Evolutionary conservation across 2,329 filamentous ascomycete genomes (phyloP), one percentile per base, ranked within the genome.

Genomic region (Fusarium nodosum): DNA sequence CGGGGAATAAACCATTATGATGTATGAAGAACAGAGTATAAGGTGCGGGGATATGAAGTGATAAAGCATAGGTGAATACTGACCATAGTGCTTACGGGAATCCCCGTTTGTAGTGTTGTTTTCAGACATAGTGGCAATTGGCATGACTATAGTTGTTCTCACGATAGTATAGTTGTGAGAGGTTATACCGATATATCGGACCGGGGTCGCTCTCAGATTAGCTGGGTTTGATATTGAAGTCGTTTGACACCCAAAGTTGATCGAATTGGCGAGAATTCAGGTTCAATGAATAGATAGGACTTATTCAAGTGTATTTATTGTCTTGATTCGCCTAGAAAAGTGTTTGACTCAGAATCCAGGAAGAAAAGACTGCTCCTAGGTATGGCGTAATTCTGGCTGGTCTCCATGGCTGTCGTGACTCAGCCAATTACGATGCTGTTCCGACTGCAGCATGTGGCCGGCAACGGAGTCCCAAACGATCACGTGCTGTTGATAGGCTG

Each of bases 81-180:
- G 74, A 79, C 77, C 76, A 59, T 78, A 79, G 61, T 70, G 71
- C 48, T 54, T 68, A 13, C 55, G 71, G 50, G 61, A 47, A 30
- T 34, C 60, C 42, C 67, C 68, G 53, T 74, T 71, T 53, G 60
- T 33, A 55, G 48, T 26, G 20, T 47, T 64, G 36, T 46, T 71
- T 67, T 74, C 68, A 36, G 72, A 61, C 76, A 78, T 77, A 39
- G 62, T 66, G 36, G 55, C 44, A 52, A 60, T 28, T 58, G 68
- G 56, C 56, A 73, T 71, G 22, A n/a, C 60, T 50, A 42, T 48
- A 39, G 20, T 34, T 58, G 50, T 31, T 33, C 36, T 51, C 46
- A 50, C 26, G 41, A 67, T 46, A 50, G 20, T 48, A 45, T 48
- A 31, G 33, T 9, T 50, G 46, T 60, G 56, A 62, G 47, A 66